These are phyloP conservation scores for Diutina ranongensis DNA, from an alignment of 1,139 yeast genomes.

Conservation along the genomic window DNA sequence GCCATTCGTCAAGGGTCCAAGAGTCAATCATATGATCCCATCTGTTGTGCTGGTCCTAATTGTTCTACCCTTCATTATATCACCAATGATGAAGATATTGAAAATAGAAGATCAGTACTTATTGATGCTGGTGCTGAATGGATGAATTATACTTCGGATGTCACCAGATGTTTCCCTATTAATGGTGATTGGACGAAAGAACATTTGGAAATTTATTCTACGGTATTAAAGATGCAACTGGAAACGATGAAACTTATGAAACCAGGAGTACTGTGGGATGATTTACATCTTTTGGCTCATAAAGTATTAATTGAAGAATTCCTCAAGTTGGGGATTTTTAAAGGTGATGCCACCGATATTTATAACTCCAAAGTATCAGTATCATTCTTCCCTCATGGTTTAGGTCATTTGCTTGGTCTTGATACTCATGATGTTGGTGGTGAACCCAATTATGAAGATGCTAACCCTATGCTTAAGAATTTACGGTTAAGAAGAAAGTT, in stretches of 20 bases:
- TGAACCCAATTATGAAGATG: constrained; percentile 69
- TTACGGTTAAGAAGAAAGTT: constrained; percentile 71
- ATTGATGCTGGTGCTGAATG: constrained; percentile 98
- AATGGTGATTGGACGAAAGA: constrained; percentile 84
- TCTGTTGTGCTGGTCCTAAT: constrained; percentile 87
- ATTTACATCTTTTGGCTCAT: constrained; percentile 71
- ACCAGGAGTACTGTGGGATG: constrained; percentile 85
- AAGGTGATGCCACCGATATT: constrained; percentile 52
- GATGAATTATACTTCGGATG: constrained; percentile 87
- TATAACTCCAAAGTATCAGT: constrained; percentile 59
- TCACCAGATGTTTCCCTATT: constrained; percentile 90
- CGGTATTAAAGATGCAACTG: constrained; percentile 78
- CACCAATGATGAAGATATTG: constrained; percentile 61
- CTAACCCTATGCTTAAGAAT: constrained; percentile 62
- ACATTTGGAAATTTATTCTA: constrained; percentile 67
- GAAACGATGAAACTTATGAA: constrained; percentile 56
- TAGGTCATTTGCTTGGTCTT: constrained; percentile 89
- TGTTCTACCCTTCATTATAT: constrained; percentile 89
- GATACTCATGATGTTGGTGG: constrained; percentile 97
- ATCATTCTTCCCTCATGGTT: constrained; percentile 86
- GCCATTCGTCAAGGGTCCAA: constrained; percentile 91
- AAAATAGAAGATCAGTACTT: constrained; percentile 48
- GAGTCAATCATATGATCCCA: constrained; percentile 83
- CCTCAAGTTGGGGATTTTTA: constrained; percentile 66
- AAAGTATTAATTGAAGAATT: constrained; percentile 62